These are phyloP conservation scores for Pythium vanterpoolii DNA, from an alignment of 352 stramenopile genomes.

Conservation along the genomic window DNA sequence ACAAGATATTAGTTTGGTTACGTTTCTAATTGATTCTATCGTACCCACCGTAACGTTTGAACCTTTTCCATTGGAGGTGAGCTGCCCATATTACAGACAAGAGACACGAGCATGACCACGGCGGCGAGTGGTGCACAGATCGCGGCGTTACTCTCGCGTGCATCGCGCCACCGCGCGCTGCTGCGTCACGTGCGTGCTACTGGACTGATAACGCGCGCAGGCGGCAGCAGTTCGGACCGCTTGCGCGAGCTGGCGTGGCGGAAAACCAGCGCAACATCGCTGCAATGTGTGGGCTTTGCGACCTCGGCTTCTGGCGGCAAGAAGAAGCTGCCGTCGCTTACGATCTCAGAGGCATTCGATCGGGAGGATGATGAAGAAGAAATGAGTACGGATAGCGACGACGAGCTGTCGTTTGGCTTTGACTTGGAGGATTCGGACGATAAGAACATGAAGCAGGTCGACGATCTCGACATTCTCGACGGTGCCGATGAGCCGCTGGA, in stretches of 20 bases:
- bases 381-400: background rate
- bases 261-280: background rate
- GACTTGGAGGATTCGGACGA: constrained; percentile 25
- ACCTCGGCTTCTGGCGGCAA: background rate
- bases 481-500: background rate
- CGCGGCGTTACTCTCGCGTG: constrained; percentile 9
- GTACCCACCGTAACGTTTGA: no score
- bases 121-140: background rate
- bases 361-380: constrained; percentile 28
- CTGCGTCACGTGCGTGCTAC: background rate
- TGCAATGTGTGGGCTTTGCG: background rate
- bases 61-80: no score
- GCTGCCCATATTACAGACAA: no score
- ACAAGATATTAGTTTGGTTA: no score
- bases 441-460: constrained; percentile 1
- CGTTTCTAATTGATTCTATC: no score
- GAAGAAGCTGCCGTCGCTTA: constrained; percentile 35
- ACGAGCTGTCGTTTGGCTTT: background rate
- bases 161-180: background rate
- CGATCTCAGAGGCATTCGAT: constrained; percentile 45
- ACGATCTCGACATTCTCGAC: no score
- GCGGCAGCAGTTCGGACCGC: background rate
- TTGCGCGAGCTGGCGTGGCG: constrained; percentile 3
- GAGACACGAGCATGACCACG: background rate
- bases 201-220: background rate